Percentiles rank a stretch among this genome's conserved stretches.
Evolutionary conservation across 352 stramenopile species (phyloP).

Genomic region (Phytophthora sansomeana): DNA sequence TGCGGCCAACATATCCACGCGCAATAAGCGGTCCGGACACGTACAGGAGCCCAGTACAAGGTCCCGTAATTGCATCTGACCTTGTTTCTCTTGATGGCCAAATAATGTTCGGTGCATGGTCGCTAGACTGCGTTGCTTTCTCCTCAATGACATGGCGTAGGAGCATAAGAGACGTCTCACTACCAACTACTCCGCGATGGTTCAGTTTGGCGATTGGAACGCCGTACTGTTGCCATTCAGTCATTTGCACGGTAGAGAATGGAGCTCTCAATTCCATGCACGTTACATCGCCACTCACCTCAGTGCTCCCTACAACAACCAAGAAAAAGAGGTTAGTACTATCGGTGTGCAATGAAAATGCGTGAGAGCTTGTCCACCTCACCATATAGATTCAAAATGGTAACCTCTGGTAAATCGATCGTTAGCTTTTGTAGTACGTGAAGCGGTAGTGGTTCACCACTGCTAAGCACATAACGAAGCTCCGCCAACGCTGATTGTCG

Average conservation of each 20-base stretch:
- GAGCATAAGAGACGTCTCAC: constrained; percentile 36
- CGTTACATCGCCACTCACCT: constrained; percentile 69
- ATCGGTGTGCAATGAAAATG: background rate
- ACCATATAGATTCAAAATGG: constrained; percentile 72
- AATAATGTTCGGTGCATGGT: constrained; percentile 9
- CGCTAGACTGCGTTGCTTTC: background rate
- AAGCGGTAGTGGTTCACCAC: constrained; percentile 53
- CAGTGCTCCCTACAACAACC: constrained; percentile 54
- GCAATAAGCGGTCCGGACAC: constrained; percentile 45
- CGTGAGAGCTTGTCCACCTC: constrained; percentile 1
- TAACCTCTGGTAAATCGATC: constrained; percentile 33
- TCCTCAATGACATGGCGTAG: constrained; percentile 13
- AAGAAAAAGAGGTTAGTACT: constrained; percentile 1
- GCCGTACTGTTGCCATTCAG: constrained; percentile 43
- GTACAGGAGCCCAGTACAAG: constrained; percentile 43
- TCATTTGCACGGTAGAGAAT: constrained; percentile 19
- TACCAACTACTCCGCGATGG: constrained; percentile 32
- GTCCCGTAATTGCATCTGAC: background rate
- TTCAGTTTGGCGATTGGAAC: constrained; percentile 53
- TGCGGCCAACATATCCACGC: constrained; percentile 39
- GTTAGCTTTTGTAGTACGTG: constrained; percentile 33
- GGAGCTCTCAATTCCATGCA: constrained; percentile 46
- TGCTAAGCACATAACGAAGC: constrained; percentile 57
- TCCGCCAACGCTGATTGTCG: constrained; percentile 11
- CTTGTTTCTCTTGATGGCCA: constrained; percentile 11